These are phyloP conservation scores for Batrachochytrium dendrobatidis DNA, from an alignment of 371 early-diverging fungal species.

Conservation along the genomic window DNA sequence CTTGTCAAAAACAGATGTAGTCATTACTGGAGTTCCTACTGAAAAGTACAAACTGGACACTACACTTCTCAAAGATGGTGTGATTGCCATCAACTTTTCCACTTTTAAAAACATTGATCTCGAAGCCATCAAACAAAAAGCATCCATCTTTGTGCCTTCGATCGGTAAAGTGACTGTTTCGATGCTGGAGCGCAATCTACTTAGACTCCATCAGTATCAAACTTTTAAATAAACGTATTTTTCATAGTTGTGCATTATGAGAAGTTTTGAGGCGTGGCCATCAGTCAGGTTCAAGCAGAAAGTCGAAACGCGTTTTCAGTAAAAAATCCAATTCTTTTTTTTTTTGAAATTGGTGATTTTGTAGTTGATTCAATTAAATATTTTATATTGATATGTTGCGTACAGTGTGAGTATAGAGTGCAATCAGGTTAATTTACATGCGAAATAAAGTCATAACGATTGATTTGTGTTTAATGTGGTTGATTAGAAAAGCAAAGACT, in stretches of 20 bases:
- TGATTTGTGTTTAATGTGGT: too few relatives aligned
- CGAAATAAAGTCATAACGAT: too few relatives aligned
- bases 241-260: too few relatives aligned
- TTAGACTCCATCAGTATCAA: slow-evolving; percentile 54
- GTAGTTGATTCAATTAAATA: too few relatives aligned
- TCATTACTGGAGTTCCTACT: slow-evolving; percentile 93
- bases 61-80: slow-evolving; percentile 81
- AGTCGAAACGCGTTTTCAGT: too few relatives aligned
- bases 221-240: background rate
- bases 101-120: slow-evolving; percentile 85
- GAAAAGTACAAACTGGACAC: slow-evolving; percentile 80
- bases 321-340: too few relatives aligned
- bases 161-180: slow-evolving; percentile 97
- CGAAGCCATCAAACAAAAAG: slow-evolving; percentile 73
- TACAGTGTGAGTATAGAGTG: too few relatives aligned
- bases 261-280: too few relatives aligned
- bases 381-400: too few relatives aligned
- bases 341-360: too few relatives aligned
- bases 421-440: too few relatives aligned
- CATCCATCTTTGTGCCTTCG: slow-evolving; percentile 88
- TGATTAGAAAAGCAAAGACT: slow-evolving; percentile 26
- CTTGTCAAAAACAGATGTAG: slow-evolving; percentile 80
- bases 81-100: slow-evolving; percentile 92
- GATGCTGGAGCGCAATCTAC: slow-evolving; percentile 91
- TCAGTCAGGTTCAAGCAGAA: too few relatives aligned